Base-by-base conservation (phyloP, 495 filamentous ascomycete genomes). In the Neurospora sp. region DNA sequence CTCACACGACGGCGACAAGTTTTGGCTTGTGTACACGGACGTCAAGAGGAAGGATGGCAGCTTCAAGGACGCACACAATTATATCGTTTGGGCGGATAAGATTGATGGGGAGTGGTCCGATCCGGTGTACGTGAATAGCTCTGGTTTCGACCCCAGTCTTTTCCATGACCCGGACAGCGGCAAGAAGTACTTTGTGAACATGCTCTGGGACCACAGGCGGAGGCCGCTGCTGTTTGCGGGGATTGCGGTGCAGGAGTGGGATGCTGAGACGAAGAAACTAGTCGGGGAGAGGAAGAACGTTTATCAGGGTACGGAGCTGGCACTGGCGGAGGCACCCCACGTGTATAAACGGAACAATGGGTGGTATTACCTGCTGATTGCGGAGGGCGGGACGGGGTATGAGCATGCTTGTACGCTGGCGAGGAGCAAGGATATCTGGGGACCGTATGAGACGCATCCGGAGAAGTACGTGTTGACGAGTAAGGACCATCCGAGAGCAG, bases 341-440 rank as follows among this genome's bases (percentile, higher is more conserved):
- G 81, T 92, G 40, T 91, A 90, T 78, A 86, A 86, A 70, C 88
- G 89, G 31, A 88, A 88, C 69, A 88, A 88, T 70, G 87, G 83
- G 0, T 91, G 87, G 78, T 91, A 90, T 76, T 93, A 92, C 74
- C 83, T 93, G 40, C 83, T 93, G 71, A 89, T 88, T 8, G 89
- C 89, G 3, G 89, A 92, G 73, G 90, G 88, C 1, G 89, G 90
- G 4, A 91, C 89, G 1, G 89, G 83, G 4, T 85, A 87, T 70
- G 79, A 85, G 10, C 89, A 91, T 72, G 84, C 84, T 4, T 81
- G 81, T 53, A 87, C 86, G 12, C 78, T 89, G 4, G 85, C 85
- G 0, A 84, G 89, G 12, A 87, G 87, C 1, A 82, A 81, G 38
- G 81, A 85, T 74, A 84, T 89, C 42, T 85, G 81, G 82, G 89